Conservation (phyloP, 2,329 filamentous ascomycete species). For the Trichoderma semiorbis region DNA sequence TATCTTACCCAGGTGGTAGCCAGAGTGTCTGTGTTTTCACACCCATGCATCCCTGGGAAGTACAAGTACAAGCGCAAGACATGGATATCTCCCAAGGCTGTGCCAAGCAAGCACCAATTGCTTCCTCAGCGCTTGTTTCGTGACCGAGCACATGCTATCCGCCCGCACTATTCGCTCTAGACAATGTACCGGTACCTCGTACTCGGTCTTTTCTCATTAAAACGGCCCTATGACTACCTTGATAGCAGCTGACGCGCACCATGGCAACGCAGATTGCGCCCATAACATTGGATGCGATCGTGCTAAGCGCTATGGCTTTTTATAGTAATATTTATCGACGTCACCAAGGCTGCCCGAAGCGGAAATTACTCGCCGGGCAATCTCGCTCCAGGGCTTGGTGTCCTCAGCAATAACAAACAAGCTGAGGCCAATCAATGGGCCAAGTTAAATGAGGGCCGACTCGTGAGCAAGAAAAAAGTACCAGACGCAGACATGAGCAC, state of each 20-base stretch:
- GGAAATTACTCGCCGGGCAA: constrained; percentile 12
- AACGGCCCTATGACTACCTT: neutral
- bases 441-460: neutral
- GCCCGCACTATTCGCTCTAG: neutral
- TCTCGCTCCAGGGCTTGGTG: constrained; percentile 5
- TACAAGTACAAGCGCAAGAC: neutral
- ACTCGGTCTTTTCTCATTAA: neutral
- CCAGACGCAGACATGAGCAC: neutral
- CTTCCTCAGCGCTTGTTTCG: neutral
- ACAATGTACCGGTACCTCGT: neutral
- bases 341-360: constrained; percentile 2
- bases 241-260: constrained; percentile 9
- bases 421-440: neutral
- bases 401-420: constrained; percentile 7
- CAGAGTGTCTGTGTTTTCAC: neutral
- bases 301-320: constrained; percentile 9
- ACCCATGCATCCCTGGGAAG: neutral
- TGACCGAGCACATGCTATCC: neutral
- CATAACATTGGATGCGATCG: neutral
- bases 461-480: neutral
- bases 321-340: constrained; percentile 14
- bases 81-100: neutral
- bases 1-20: neutral
- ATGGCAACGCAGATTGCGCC: constrained; percentile 7
- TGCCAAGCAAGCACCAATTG: neutral